Conservation (phyloP, 106 monocot species). For the Acorus calamus region DNA sequence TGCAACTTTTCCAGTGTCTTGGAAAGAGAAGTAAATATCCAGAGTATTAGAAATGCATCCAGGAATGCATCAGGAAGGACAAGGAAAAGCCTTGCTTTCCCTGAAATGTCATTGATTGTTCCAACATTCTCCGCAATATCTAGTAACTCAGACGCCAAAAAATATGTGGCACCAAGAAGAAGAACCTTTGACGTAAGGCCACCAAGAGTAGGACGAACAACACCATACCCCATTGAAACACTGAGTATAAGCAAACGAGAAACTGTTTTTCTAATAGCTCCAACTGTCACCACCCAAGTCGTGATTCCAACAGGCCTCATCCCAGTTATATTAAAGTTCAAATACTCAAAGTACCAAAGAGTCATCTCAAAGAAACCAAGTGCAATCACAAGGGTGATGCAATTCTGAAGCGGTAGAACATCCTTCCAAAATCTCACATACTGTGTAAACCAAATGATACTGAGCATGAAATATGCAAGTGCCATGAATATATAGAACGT, state of each 20-base stretch:
- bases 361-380: constrained; percentile 95
- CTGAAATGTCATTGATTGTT: constrained; percentile 86
- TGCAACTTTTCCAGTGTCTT: constrained; percentile 81
- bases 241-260: constrained; percentile 80
- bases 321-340: constrained; percentile 75
- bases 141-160: constrained; percentile 79
- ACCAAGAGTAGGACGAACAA: constrained; percentile 88
- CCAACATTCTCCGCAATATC: constrained; percentile 94
- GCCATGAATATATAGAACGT: constrained; percentile 79
- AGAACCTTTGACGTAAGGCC: constrained; percentile 96
- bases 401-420: constrained; percentile 76
- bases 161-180: constrained; percentile 85
- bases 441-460: constrained; percentile 63
- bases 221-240: constrained; percentile 96
- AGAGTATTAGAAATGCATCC: constrained; percentile 86
- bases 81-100: constrained; percentile 77
- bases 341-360: constrained; percentile 90
- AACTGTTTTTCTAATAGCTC: constrained; percentile 73
- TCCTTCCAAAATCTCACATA: constrained; percentile 86
- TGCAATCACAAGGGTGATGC: constrained; percentile 69
- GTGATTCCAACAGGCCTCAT: constrained; percentile 81
- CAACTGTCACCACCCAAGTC: constrained; percentile 94
- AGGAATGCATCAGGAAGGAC: constrained; percentile 90
- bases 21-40: constrained; percentile 96
- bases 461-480: constrained; percentile 57